phyloP scores from a whole-genome alignment of 2,329 filamentous ascomycete genomes.

The Ophiostoma australiae region DNA sequence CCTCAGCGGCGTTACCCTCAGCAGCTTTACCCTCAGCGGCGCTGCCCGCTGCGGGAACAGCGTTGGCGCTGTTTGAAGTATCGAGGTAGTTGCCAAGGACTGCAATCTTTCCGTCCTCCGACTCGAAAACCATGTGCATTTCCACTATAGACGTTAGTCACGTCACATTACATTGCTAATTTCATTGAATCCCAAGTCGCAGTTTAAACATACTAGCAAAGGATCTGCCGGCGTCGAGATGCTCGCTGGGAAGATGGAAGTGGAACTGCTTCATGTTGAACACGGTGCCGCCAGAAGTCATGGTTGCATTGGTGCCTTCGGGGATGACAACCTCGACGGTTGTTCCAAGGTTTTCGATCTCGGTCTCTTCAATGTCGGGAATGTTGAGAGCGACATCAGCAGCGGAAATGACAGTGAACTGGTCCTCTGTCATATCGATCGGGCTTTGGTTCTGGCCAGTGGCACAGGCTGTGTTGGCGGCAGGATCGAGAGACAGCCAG shows the following conservation, averaged over 20 bases:
- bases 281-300: conserved; percentile 34
- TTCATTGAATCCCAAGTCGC: background rate
- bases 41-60: conserved; percentile 18
- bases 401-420: conserved; percentile 34
- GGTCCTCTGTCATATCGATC: conserved; percentile 47
- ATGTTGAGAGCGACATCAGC: conserved; percentile 38
- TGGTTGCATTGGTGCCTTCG: conserved; percentile 35
- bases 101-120: conserved; percentile 38
- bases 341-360: conserved; percentile 54
- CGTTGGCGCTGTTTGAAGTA: conserved; percentile 32
- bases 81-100: conserved; percentile 45
- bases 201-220: conserved; percentile 15
- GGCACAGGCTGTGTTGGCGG: conserved; percentile 47
- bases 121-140: conserved; percentile 57
- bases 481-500: conserved; percentile 35
- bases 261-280: conserved; percentile 46
- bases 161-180: background rate
- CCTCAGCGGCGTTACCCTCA: background rate
- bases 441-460: conserved; percentile 53
- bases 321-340: conserved; percentile 49
- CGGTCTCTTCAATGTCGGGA: conserved; percentile 40
- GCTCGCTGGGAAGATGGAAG: conserved; percentile 48
- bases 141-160: conserved; percentile 43
- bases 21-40: background rate
- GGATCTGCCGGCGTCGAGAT: conserved; percentile 42